Conservation (phyloP, 768 basidiomycete genomes). For the Trametes cingulata region DNA sequence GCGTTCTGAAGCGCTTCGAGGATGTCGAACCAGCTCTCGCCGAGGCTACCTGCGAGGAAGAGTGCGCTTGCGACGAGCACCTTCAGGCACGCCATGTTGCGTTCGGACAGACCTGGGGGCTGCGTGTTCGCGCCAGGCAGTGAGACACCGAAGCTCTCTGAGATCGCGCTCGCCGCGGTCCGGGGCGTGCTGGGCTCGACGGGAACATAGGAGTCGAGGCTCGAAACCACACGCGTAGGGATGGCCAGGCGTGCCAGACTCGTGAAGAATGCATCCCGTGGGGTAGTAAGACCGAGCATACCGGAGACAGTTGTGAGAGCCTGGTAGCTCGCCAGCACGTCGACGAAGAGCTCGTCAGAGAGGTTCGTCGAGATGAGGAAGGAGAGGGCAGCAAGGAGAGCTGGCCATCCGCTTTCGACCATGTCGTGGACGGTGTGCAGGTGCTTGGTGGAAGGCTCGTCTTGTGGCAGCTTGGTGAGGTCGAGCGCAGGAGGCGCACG, state of each 20-base stretch:
- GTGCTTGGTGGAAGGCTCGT: conserved; percentile 55
- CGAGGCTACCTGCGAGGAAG: conserved; percentile 82
- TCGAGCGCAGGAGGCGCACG: conserved; percentile 77
- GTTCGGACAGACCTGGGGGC: conserved; percentile 78
- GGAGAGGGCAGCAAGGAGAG: conserved; percentile 85
- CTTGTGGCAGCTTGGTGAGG: conserved; percentile 51
- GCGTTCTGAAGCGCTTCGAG: conserved; percentile 93
- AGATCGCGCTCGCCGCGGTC: conserved; percentile 52
- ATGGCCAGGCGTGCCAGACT: conserved; percentile 90
- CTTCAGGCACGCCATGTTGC: conserved; percentile 90
- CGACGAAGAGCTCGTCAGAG: conserved; percentile 89
- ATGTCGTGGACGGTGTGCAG: conserved; percentile 71
- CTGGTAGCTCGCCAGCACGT: conserved; percentile 80
- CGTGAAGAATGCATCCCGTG: conserved; percentile 91
- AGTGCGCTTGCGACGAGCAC: conserved; percentile 75
- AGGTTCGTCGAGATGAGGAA: conserved; percentile 90
- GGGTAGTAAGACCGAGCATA: conserved; percentile 82
- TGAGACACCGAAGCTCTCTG: conserved; percentile 69
- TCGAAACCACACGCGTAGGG: conserved; percentile 86
- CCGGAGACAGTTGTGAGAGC: conserved; percentile 87
- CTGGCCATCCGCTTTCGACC: conserved; percentile 89
- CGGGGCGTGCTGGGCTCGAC: conserved; percentile 59
- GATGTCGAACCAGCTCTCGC: conserved; percentile 90
- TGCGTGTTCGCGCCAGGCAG: conserved; percentile 41
- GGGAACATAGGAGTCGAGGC: conserved; percentile 57